Evolutionary conservation across 306 rosid species (phyloP).

Genomic region (Albizia julibrissin): DNA sequence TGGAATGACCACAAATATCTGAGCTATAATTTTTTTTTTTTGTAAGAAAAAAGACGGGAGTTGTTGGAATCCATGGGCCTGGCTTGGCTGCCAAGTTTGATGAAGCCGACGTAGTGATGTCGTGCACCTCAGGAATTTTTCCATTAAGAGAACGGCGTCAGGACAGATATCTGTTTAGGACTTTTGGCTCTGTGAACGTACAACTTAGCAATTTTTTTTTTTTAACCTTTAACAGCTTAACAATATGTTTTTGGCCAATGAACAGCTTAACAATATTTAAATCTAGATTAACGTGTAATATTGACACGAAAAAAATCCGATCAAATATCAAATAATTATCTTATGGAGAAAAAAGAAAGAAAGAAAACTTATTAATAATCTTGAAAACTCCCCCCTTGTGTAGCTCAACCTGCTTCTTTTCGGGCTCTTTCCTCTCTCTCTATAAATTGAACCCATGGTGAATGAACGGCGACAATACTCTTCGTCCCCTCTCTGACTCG

Average conservation of each 20-base stretch:
- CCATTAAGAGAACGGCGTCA: background rate
- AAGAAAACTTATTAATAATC: background rate
- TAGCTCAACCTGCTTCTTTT: background rate
- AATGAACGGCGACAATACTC: background rate
- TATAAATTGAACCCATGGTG: background rate
- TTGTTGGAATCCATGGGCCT: conserved; percentile 31
- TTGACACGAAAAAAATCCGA: too few relatives aligned
- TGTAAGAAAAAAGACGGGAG: too few relatives aligned
- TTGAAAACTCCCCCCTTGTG: background rate
- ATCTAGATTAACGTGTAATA: background rate
- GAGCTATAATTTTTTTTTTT: too few relatives aligned
- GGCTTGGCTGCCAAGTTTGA: conserved; percentile 51
- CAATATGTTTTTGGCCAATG: background rate
- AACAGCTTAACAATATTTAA: too few relatives aligned
- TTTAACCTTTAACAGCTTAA: too few relatives aligned
- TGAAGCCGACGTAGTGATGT: conserved; percentile 32
- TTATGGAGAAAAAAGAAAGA: background rate
- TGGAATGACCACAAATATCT: background rate
- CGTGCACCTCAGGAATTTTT: conserved; percentile 30
- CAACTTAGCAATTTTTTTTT: too few relatives aligned
- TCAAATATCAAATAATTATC: too few relatives aligned
- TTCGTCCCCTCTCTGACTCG: background rate
- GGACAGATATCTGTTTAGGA: background rate
- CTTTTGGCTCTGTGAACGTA: background rate
- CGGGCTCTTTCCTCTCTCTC: background rate